A percentile compares a stretch with the other conserved stretches of the same genome.
Conservation (phyloP, 2,329 filamentous ascomycete species). For the Paraphoma chrysanthemicola region DNA sequence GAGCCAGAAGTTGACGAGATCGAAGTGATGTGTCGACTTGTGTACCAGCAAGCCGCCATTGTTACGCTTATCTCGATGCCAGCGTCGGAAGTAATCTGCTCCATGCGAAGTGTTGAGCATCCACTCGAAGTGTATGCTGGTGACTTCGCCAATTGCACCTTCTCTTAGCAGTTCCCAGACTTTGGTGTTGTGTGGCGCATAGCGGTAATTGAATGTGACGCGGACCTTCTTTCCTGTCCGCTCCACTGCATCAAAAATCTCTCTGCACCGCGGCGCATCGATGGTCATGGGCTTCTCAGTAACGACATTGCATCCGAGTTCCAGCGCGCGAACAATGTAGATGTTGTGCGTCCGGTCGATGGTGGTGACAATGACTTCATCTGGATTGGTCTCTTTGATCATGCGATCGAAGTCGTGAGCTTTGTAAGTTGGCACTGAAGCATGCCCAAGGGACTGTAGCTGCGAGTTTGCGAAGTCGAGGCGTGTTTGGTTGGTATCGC, state of each 20-base stretch:
- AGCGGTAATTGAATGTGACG: conserved; percentile 70
- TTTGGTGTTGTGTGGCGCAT: conserved; percentile 70
- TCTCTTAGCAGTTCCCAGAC: conserved; percentile 62
- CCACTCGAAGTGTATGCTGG: conserved; percentile 68
- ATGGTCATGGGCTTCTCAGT: conserved; percentile 72
- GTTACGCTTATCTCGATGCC: conserved; percentile 68
- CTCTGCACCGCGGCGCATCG: conserved; percentile 61
- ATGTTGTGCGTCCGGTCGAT: conserved; percentile 68
- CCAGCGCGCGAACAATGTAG: conserved; percentile 66
- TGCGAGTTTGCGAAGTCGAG: conserved; percentile 63
- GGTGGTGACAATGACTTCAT: conserved; percentile 69
- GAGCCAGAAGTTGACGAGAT: conserved; percentile 70
- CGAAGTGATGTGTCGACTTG: conserved; percentile 70
- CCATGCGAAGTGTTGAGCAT: conserved; percentile 68
- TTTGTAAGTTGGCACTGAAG: conserved; percentile 60
- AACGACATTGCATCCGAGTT: conserved; percentile 66
- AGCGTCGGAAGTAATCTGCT: conserved; percentile 69
- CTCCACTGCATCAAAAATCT: conserved; percentile 63
- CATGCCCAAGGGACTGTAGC: conserved; percentile 56
- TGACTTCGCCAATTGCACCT: conserved; percentile 64
- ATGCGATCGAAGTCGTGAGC: conserved; percentile 65
- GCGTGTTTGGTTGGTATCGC: conserved; percentile 67
- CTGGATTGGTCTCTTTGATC: conserved; percentile 63
- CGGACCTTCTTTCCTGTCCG: conserved; percentile 59
- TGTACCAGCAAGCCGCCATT: conserved; percentile 67